These are phyloP conservation scores for Aureobasidium melanogenum DNA, from an alignment of 2,329 filamentous ascomycete genomes.

Conservation along the genomic window DNA sequence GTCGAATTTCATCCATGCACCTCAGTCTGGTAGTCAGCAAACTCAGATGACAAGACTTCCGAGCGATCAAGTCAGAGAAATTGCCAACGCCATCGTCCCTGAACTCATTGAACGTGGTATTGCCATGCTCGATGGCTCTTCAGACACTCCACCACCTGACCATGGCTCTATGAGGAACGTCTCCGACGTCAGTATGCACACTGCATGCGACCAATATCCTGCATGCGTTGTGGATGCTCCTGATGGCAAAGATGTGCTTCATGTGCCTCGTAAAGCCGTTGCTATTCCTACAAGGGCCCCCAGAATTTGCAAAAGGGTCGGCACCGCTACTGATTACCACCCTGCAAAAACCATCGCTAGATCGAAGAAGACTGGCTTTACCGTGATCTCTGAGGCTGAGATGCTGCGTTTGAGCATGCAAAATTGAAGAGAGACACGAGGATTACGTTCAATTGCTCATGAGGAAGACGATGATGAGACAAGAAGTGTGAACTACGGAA, in stretches of 20 bases:
- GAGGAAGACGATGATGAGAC: background rate
- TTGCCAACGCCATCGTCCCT: slow-evolving; percentile 18
- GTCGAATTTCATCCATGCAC: background rate
- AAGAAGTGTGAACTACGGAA: background rate
- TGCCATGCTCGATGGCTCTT: background rate
- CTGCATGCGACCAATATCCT: slow-evolving; percentile 22
- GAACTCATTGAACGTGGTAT: background rate
- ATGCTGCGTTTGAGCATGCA: background rate
- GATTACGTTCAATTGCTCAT: background rate
- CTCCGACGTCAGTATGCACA: slow-evolving; percentile 29
- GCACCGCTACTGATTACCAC: background rate
- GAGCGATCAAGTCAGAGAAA: slow-evolving; percentile 22
- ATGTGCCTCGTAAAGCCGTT: background rate
- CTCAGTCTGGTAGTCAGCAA: background rate
- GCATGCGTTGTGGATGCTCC: slow-evolving; percentile 22
- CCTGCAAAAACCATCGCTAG: background rate
- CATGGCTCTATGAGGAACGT: background rate
- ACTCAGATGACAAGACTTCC: slow-evolving; percentile 15
- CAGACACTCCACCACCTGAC: background rate
- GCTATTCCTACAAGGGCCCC: background rate
- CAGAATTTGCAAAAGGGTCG: background rate
- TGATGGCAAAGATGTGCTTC: slow-evolving; percentile 1
- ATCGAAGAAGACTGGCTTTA: background rate
- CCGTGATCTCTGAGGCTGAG: background rate
- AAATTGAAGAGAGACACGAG: background rate